These are phyloP conservation scores for Urostyla sp. DNA, from an alignment of 73 alveolate genomes.

Conservation along the genomic window DNA sequence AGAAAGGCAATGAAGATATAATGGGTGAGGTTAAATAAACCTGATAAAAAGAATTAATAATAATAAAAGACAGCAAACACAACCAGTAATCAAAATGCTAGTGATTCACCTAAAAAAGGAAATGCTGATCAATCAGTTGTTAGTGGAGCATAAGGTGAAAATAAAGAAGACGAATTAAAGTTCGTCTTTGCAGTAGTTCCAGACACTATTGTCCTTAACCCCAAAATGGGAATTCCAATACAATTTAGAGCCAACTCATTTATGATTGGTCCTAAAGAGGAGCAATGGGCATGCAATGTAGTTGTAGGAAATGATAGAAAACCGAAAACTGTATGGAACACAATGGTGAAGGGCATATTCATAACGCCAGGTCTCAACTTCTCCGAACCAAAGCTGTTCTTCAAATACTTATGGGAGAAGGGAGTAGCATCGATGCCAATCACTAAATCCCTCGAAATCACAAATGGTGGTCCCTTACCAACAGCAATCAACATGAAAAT, in stretches of 20 bases:
- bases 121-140: conserved; percentile 57
- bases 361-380: conserved; percentile 96
- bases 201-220: conserved; percentile 78
- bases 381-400: conserved; percentile 94
- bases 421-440: conserved; percentile 95
- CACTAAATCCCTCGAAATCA: conserved; percentile 77
- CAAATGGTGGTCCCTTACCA: conserved; percentile 88
- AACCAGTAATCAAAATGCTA: conserved; percentile 37
- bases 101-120: conserved; percentile 31
- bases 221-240: conserved; percentile 79
- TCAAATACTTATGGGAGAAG: conserved; percentile 96
- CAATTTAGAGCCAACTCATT: conserved; percentile 83
- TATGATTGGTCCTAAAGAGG: conserved; percentile 90
- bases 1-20: conserved; percentile 95
- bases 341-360: conserved; percentile 96
- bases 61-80: conserved; percentile 69
- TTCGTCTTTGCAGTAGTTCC: conserved; percentile 89
- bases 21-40: conserved; percentile 80
- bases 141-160: conserved; percentile 63
- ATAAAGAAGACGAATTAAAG: conserved; percentile 78
- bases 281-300: conserved; percentile 89
- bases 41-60: conserved; percentile 76
- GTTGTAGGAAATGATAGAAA: conserved; percentile 97
- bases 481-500: conserved; percentile 80
- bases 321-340: conserved; percentile 93